A percentile compares a stretch with the other conserved stretches of the same genome.
phyloP scores from a whole-genome alignment of 306 rosid species.

The Rubus idaeus region DNA sequence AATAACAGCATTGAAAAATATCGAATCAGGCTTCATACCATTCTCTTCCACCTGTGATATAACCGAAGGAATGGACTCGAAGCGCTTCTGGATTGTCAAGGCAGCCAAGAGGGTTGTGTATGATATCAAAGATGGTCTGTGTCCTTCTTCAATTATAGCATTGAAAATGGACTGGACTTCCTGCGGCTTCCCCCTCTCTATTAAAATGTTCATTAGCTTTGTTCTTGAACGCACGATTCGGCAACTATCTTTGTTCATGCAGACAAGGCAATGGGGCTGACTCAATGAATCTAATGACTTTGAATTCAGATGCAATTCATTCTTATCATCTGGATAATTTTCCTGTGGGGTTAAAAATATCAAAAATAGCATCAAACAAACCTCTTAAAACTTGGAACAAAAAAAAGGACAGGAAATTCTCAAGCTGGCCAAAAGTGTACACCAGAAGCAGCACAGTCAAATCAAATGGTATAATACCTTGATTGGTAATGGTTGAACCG shows the following conservation, averaged over 20 bases:
- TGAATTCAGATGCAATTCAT: constrained; percentile 23
- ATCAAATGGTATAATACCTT: constrained; percentile 34
- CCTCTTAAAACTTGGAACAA: too few species aligned
- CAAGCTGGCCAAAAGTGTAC: not conserved
- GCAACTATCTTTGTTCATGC: constrained; percentile 47
- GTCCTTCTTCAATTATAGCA: constrained; percentile 57
- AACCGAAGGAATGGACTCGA: constrained; percentile 46
- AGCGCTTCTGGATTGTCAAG: constrained; percentile 61
- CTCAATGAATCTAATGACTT: constrained; percentile 27
- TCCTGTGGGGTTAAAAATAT: constrained; percentile 37
- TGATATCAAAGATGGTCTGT: constrained; percentile 58
- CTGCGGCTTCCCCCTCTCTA: constrained; percentile 56
- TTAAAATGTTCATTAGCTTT: constrained; percentile 51
- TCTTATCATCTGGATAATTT: constrained; percentile 31
- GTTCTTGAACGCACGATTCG: constrained; percentile 50
- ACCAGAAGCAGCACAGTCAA: constrained; percentile 6
- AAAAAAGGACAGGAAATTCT: not conserved
- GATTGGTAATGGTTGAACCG: constrained; percentile 28
- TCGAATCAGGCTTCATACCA: constrained; percentile 57
- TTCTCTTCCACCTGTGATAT: constrained; percentile 56
- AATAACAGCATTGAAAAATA: constrained; percentile 59
- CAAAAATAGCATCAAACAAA: not conserved
- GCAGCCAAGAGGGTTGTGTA: constrained; percentile 56
- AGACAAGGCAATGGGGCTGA: constrained; percentile 42
- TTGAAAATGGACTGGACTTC: constrained; percentile 48